Evolutionary conservation across 2,329 filamentous ascomycete species (phyloP).

Genomic region (Domatiomyces globalis): DNA sequence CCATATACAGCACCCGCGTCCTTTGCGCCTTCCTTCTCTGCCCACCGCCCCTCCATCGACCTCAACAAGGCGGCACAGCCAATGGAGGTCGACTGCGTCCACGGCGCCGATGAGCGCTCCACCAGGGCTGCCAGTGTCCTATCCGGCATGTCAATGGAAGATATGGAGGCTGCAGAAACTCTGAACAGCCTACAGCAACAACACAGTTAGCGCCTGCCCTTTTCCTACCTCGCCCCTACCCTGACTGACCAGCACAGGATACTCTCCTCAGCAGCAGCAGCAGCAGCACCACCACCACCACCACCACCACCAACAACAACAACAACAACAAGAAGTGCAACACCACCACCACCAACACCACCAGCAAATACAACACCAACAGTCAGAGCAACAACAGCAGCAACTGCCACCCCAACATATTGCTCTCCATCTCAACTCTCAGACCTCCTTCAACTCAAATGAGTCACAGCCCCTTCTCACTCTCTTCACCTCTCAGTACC

Average conservation of each 20-base stretch:
- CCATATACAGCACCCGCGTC: constrained; percentile 49
- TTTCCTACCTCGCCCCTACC: constrained; percentile 3
- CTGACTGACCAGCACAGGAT: constrained; percentile 7
- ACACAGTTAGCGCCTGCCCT: neutral
- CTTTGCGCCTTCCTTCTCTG: constrained; percentile 16
- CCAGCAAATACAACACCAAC: neutral
- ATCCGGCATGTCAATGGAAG: constrained; percentile 30
- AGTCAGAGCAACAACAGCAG: constrained; percentile 3
- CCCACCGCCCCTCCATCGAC: constrained; percentile 11
- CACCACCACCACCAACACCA: constrained; percentile 4
- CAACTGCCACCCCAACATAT: constrained; percentile 44
- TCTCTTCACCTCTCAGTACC: constrained; percentile 76
- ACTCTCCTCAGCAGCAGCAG: constrained; percentile 13
- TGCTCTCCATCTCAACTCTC: constrained; percentile 28
- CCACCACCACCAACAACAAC: neutral
- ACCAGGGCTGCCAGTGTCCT: constrained; percentile 32
- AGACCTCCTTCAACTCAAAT: constrained; percentile 27
- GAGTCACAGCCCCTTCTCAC: constrained; percentile 69
- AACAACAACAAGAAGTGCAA: neutral
- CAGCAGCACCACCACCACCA: neutral
- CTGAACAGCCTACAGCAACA: constrained; percentile 55
- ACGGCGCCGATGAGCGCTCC: constrained; percentile 26
- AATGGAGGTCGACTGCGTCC: constrained; percentile 28
- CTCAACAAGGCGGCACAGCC: constrained; percentile 8
- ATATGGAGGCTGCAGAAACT: constrained; percentile 54